Conservation (phyloP, 2,329 filamentous ascomycete species). For the Diaporthe eres region DNA sequence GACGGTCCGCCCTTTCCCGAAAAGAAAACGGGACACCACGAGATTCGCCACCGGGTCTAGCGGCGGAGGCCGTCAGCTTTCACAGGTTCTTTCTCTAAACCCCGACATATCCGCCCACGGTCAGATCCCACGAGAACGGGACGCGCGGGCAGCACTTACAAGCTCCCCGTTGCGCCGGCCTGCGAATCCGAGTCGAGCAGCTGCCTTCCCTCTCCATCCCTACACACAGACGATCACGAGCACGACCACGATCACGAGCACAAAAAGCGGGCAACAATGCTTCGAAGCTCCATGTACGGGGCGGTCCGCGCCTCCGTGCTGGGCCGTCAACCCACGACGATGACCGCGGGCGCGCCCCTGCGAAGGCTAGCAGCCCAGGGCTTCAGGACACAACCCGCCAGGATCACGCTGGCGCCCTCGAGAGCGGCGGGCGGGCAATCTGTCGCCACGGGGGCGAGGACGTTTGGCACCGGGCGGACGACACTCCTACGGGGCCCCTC, state of each 20-base stretch:
- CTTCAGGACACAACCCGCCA: not conserved
- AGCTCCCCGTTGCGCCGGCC: not conserved
- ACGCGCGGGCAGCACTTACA: not conserved
- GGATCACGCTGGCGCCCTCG: not conserved
- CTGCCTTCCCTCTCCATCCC: not conserved
- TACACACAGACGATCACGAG: not conserved
- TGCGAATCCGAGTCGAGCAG: not conserved
- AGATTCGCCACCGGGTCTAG: conserved; percentile 14
- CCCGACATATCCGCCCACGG: conserved; percentile 1
- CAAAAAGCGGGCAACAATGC: not conserved
- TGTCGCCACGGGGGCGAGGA: not conserved
- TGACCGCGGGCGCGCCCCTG: conserved; percentile 4
- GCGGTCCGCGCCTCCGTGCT: conserved; percentile 30
- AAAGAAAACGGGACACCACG: not conserved
- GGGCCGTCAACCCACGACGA: conserved; percentile 28
- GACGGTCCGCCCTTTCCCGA: not conserved
- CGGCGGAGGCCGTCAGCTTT: conserved; percentile 20
- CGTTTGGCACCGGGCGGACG: not conserved
- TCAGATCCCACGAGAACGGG: not conserved
- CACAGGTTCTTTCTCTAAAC: not conserved
- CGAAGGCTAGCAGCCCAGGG: conserved; percentile 27
- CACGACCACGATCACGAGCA: not conserved
- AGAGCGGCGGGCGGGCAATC: not conserved
- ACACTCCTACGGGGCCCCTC: conserved; percentile 2
- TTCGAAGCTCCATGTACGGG: conserved; percentile 21